phyloP scores from a whole-genome alignment of 805 yeast species.

The Teunomyces barrocoloradensis region DNA sequence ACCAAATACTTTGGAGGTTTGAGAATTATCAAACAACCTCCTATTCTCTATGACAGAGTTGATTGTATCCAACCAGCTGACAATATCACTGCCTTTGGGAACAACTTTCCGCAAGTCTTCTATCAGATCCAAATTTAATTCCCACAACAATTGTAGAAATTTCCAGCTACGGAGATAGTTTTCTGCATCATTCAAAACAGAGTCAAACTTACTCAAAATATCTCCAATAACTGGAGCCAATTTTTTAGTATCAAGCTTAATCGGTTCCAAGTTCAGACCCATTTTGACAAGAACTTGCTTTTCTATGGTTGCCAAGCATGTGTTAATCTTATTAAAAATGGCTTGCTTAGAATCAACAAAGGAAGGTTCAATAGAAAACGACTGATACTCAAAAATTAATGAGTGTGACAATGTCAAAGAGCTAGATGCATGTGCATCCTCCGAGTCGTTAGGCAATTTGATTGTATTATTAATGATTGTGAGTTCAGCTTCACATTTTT shows the following conservation, averaged over 20 bases:
- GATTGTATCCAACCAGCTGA: conserved; percentile 51
- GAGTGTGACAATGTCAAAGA: conserved; percentile 23
- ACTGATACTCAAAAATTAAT: conserved; percentile 35
- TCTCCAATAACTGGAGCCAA: neutral
- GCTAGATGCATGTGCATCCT: neutral
- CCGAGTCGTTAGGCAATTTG: neutral
- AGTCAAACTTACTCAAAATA: conserved; percentile 27
- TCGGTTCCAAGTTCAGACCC: neutral
- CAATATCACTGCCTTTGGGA: conserved; percentile 7
- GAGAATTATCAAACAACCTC: conserved; percentile 50
- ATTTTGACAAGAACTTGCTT: conserved; percentile 12
- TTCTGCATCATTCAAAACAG: conserved; percentile 22
- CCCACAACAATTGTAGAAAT: conserved; percentile 59
- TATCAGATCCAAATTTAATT: conserved; percentile 39
- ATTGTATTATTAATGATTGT: neutral
- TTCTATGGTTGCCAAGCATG: conserved; percentile 17
- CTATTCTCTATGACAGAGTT: conserved; percentile 44
- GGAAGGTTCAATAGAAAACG: conserved; percentile 39
- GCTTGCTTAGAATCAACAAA: conserved; percentile 33
- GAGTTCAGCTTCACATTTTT: conserved; percentile 18
- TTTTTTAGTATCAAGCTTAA: neutral
- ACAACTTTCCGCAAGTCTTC: conserved; percentile 33
- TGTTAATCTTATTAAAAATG: conserved; percentile 21
- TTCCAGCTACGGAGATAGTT: conserved; percentile 52
- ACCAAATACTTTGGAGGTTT: conserved; percentile 40